These are phyloP conservation scores for Lyophyllum semitale DNA, from an alignment of 768 basidiomycete species.

Conservation along the genomic window DNA sequence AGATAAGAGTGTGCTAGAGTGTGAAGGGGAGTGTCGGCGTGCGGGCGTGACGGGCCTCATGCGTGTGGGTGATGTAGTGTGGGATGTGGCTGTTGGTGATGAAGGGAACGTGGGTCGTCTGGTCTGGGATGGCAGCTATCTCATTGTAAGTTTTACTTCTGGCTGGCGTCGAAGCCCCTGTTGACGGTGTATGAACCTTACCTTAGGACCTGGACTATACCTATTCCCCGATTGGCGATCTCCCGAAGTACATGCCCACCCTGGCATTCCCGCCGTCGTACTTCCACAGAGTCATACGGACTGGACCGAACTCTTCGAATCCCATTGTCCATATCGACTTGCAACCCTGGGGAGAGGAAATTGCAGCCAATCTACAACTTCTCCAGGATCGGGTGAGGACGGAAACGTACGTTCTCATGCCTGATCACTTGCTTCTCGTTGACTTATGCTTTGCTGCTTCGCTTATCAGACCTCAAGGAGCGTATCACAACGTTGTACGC, in stretches of 20 bases:
- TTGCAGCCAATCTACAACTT: conserved; percentile 71
- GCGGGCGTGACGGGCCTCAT: conserved; percentile 66
- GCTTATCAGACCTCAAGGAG: conserved; percentile 70
- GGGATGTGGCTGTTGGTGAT: conserved; percentile 86
- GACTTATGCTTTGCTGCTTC: background rate
- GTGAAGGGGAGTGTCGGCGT: conserved; percentile 76
- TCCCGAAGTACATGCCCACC: conserved; percentile 79
- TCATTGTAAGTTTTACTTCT: conserved; percentile 60
- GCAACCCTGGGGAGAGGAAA: conserved; percentile 77
- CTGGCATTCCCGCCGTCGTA: conserved; percentile 86
- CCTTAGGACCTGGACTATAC: conserved; percentile 81
- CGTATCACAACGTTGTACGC: conserved; percentile 77
- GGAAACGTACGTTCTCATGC: conserved; percentile 64
- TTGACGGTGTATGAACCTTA: conserved; percentile 6
- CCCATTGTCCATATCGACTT: conserved; percentile 75
- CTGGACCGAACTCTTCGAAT: conserved; percentile 52
- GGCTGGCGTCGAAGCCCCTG: conserved; percentile 6
- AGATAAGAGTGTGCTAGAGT: conserved; percentile 78
- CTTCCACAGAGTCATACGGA: conserved; percentile 83
- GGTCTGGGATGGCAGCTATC: conserved; percentile 88
- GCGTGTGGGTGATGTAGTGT: conserved; percentile 79
- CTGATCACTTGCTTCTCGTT: background rate
- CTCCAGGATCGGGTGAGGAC: conserved; percentile 76
- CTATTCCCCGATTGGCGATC: conserved; percentile 73
- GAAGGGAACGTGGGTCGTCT: conserved; percentile 84